A percentile compares a stretch with the other conserved stretches of the same genome.
Conservation (phyloP, 768 basidiomycete genomes). For the Boletales sp. region DNA sequence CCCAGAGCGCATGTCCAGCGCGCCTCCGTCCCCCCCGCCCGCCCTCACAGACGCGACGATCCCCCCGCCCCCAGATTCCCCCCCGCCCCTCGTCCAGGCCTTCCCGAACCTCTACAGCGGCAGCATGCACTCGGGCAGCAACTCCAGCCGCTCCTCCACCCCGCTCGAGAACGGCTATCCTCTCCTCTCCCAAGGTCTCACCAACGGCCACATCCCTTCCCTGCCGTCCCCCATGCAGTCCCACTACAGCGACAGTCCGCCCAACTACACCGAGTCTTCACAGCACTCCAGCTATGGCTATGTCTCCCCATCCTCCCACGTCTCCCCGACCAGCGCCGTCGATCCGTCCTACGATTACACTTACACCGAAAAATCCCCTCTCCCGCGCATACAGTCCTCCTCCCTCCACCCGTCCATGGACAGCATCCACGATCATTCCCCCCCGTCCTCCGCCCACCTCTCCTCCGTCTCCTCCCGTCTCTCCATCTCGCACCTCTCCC, state of each 20-base stretch:
- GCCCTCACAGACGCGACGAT: slow-evolving; percentile 42
- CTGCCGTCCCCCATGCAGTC: slow-evolving; percentile 30
- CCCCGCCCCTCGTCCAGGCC: slow-evolving; percentile 52
- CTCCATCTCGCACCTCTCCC: slow-evolving; percentile 58
- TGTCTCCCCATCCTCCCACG: slow-evolving; percentile 22
- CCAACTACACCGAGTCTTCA: slow-evolving; percentile 29
- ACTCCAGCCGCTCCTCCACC: slow-evolving; percentile 42
- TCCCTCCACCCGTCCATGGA: slow-evolving; percentile 27
- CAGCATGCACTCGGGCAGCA: slow-evolving; percentile 30
- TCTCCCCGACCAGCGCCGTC: slow-evolving; percentile 13
- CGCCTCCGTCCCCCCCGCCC: slow-evolving; percentile 35
- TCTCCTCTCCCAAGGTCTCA: slow-evolving; percentile 32
- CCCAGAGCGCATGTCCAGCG: slow-evolving; percentile 25
- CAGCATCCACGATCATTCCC: slow-evolving; percentile 28
- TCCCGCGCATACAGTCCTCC: slow-evolving; percentile 30
- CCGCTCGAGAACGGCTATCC: slow-evolving; percentile 45
- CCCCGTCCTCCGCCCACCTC: slow-evolving; percentile 27
- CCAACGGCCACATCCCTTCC: slow-evolving; percentile 33
- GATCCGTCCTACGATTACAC: slow-evolving; percentile 30
- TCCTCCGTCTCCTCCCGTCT: slow-evolving; percentile 48
- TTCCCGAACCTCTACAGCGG: slow-evolving; percentile 24
- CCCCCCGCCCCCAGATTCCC: slow-evolving; percentile 50
- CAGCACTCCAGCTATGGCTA: slow-evolving; percentile 31
- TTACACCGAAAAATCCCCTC: slow-evolving; percentile 27
- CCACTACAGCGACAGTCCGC: slow-evolving; percentile 29